Evolutionary conservation across 495 filamentous ascomycete genomes (phyloP), one percentile per base, ranked within the genome.

Genomic region (Penicillium chermesinum): DNA sequence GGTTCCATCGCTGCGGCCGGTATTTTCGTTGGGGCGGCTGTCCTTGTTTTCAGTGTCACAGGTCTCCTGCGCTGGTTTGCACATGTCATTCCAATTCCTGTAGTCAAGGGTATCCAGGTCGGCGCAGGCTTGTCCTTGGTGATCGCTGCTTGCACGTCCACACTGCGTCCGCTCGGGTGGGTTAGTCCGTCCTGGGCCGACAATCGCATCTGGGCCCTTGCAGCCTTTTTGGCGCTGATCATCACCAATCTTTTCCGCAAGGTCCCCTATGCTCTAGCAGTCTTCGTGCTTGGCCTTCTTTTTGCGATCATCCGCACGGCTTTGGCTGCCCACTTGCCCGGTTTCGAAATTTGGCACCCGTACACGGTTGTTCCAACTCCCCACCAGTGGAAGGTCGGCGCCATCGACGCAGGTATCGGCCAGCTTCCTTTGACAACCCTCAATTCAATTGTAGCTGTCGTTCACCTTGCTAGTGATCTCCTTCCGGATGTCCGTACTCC

Each of bases 51-150:
- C 55, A 88, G 85, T 55, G 48, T 84, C 2, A 94, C 88, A 0
- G 85, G 91, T 10, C 65, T 90, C 8, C 69, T 96, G 7, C 71
- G 68, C 38, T 85, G 82, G 76, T 81, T 87, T 46, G 77, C 82
- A 7, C 61, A 71, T n/a, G 72, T 79, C 7, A 85, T 95, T 18
- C 91, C 91, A 1, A 77, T 87, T 14, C 88, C 89, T 3, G 82
- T 97, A 3, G 80, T 97, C 45, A 95, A 93, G 60, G 91, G 91
- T 9, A 95, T 97, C 57, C 91, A 97, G 66, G 80, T 95, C 38
- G 91, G 91, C 18, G 90, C 91, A 2, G 91, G 89, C 0, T 68
- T 97, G 18, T 84, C 81, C 10, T 76, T 97, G 10, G 73, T 87
- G 36, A 79, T 91, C 43, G 84, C 86, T 17, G 85, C 88, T 7